phyloP scores from a whole-genome alignment of 225 moss, liverwort and hornwort species.

The Polytrichum formosum region DNA sequence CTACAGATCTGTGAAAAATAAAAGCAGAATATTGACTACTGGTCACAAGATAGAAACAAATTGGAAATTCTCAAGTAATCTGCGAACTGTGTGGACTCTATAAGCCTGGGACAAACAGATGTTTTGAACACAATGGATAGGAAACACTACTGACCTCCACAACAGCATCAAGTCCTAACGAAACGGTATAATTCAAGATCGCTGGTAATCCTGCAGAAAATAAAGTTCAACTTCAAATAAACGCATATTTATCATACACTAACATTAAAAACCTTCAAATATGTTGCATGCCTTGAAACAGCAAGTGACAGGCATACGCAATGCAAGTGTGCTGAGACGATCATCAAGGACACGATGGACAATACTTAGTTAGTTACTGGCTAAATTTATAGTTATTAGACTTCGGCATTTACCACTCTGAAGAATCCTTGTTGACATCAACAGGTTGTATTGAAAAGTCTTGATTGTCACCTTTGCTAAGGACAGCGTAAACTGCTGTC shows the following conservation, averaged over 20 bases:
- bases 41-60: not conserved
- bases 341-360: not conserved
- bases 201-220: slow-evolving; percentile 71
- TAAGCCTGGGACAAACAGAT: too few relatives aligned
- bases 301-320: slow-evolving; percentile 3
- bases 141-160: slow-evolving; percentile 65
- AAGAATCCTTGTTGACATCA: slow-evolving; percentile 56
- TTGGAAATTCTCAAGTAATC: not conserved
- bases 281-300: slow-evolving; percentile 10
- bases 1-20: too few relatives aligned
- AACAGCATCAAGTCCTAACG: slow-evolving; percentile 87
- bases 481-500: slow-evolving; percentile 79
- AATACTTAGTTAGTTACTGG: not conserved
- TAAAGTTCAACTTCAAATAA: too few relatives aligned
- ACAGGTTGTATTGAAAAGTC: slow-evolving; percentile 60
- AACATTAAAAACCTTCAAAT: too few relatives aligned
- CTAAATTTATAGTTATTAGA: slow-evolving; percentile 17
- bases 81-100: too few relatives aligned
- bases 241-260: too few relatives aligned
- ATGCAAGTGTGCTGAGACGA: not conserved
- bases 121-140: not conserved
- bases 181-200: slow-evolving; percentile 77
- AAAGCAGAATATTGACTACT: not conserved
- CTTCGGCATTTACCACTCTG: slow-evolving; percentile 59
- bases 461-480: slow-evolving; percentile 94